Evolutionary conservation across 1,139 yeast species (phyloP), one percentile per base, ranked within the genome.

Genomic region (Taiozyma onychis): DNA sequence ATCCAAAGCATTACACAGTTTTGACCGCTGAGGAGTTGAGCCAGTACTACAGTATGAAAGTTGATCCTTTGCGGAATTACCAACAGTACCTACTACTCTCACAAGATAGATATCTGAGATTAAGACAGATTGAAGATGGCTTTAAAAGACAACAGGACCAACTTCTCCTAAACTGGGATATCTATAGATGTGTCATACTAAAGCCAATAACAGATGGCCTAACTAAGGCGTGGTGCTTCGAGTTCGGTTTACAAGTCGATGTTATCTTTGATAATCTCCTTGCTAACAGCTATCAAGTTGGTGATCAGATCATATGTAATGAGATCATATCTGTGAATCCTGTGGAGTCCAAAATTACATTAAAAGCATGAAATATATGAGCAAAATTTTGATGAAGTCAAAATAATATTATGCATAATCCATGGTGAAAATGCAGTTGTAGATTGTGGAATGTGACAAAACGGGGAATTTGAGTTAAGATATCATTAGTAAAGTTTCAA

Each of bases 401-500:
- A 18, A 18, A 18, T 18, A 37, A 9, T 22, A 11, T 37, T 39
- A 48, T 34, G 41, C 26, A 11, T 45, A 49, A 35, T 22, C 35
- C 41, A 16, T 24, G 42, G 11, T 24, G 3, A 24, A 24, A 34
- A 41, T 16, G 16, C 35, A 27, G 24, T 35, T 34, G 35, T 32
- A 32, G 35, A 32, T 32, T n/a, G 35, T 32, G 14, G 14, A 32
- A 32, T n/a, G 4, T 32, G 35, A 32, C 35, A 32, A 32, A n/a
- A 32, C 16, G 14, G 35, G 35, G 9, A 2, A 44, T 16, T 24
- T 30, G 13, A 8, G 1, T 32, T 6, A 14, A n/a, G 18, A n/a
- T 32, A n/a, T 9, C 34, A 32, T 67, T 69, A 91, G 63, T 87
- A 89, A 54, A 93, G 72, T 65, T 86, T 88, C 61, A 93, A 73